Evolutionary conservation across 345 rosid species (phyloP), one percentile per base, ranked within the genome.

Genomic region (Toxicodendron radicans): DNA sequence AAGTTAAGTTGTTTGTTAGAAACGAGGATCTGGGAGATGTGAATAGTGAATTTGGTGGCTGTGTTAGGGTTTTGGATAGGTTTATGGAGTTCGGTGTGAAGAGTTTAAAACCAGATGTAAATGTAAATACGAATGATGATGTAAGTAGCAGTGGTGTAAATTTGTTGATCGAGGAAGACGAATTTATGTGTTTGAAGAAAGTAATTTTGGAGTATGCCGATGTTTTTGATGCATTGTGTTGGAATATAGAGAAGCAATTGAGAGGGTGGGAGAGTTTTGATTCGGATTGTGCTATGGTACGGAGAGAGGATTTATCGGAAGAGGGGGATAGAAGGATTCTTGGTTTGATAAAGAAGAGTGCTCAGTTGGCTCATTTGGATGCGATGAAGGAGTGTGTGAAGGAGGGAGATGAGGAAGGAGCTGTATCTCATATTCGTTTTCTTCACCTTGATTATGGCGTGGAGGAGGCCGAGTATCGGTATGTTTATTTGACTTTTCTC

Each of bases 361-460:
- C 90, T 73, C 99, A 95, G 81, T 71, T 87, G 61, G 89, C 88
- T 10, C 97, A 92, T 79, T 85, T 95, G 85, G 89, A 84, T 83
- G 90, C 93, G 41, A 82, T 91, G 79, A 82, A 76, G 64, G 77
- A 73, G 63, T 78, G 80, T 35, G 27, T 88, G 65, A 75, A 76
- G 64, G 82, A 78, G 52, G 92, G 76, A 4, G 87, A 89, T 61
- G 92, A 76, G 74, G 89, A 85, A 48, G 85, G 86, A 12, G 93
- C 92, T 0, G 74, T 87, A 76, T 76, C 85, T 57, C 87, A 49
- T 66, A 84, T 92, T 80, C 91, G 84, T 57, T 91, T 81, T 84
- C 94, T 92, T 76, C 93, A 85, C 66, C 78, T 90, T 73, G 88
- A 80, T 72, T 82, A 77, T 74, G 95, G 97, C 46, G 87, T 92